A percentile compares a stretch with the other conserved stretches of the same genome.
phyloP scores from a whole-genome alignment of 2,329 filamentous ascomycete species.

The Fusarium liriodendri region DNA sequence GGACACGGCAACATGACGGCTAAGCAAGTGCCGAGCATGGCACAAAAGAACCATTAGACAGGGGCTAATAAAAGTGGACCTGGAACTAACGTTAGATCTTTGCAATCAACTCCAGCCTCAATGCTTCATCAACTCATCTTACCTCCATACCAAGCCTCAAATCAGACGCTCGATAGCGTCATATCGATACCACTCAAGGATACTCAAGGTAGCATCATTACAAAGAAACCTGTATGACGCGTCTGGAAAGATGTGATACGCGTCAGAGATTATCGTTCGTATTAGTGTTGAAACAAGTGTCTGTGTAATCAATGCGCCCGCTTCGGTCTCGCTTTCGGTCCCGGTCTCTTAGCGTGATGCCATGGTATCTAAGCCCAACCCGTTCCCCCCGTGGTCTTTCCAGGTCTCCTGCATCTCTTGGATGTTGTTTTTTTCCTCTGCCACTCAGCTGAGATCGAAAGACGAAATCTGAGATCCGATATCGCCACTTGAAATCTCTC shows the following conservation, averaged over 20 bases:
- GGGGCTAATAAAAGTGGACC: too few species aligned
- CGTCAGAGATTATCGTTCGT: background rate
- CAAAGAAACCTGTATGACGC: background rate
- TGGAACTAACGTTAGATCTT: background rate
- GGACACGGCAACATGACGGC: too few species aligned
- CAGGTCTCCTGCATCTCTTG: background rate
- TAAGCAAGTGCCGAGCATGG: too few species aligned
- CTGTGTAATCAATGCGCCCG: background rate
- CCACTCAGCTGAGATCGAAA: background rate
- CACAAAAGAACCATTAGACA: background rate
- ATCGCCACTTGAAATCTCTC: background rate
- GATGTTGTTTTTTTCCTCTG: background rate
- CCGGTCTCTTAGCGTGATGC: background rate
- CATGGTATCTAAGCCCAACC: background rate
- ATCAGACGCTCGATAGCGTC: background rate
- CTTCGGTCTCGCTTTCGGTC: background rate
- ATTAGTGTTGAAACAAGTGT: background rate
- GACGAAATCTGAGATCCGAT: background rate
- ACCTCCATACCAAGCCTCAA: background rate
- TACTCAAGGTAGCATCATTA: background rate
- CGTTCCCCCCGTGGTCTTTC: background rate
- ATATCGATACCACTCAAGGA: background rate
- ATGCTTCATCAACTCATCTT: background rate
- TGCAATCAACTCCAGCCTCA: background rate
- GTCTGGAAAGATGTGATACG: background rate